Percentiles rank a stretch among this genome's conserved stretches.
phyloP scores from a whole-genome alignment of 2,329 filamentous ascomycete genomes.

The Sclerotinia minor region DNA sequence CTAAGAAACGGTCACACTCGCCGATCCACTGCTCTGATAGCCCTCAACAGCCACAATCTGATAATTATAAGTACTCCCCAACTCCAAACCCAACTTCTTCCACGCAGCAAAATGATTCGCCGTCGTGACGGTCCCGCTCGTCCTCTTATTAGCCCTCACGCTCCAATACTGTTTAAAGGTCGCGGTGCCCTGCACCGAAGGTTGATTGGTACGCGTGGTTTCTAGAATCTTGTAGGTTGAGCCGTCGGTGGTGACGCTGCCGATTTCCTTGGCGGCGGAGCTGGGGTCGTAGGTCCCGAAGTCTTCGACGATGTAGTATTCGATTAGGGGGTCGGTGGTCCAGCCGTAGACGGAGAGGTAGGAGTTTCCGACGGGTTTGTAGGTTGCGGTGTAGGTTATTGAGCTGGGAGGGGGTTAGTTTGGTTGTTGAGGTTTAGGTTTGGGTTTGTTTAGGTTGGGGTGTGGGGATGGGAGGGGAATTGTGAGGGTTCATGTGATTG shows the following conservation, averaged over 20 bases:
- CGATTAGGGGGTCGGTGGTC: constrained; percentile 41
- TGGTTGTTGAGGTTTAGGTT: neutral
- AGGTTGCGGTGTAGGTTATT: constrained; percentile 48
- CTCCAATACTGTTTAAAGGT: constrained; percentile 58
- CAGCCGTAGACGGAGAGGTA: constrained; percentile 62
- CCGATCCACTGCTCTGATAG: constrained; percentile 25
- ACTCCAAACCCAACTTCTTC: constrained; percentile 48
- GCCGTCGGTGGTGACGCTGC: constrained; percentile 53
- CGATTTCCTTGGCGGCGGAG: constrained; percentile 50
- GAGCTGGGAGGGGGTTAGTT: constrained; percentile 29
- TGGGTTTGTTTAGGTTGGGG: neutral
- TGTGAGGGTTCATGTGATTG: too few relatives aligned
- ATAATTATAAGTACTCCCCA: constrained; percentile 48
- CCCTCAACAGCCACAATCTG: constrained; percentile 47
- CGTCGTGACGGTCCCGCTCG: constrained; percentile 52
- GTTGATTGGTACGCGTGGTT: constrained; percentile 43
- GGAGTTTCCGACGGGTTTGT: constrained; percentile 45
- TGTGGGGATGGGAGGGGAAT: too few relatives aligned
- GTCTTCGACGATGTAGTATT: constrained; percentile 56
- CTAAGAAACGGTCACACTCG: constrained; percentile 27
- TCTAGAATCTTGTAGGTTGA: constrained; percentile 51
- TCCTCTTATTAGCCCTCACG: constrained; percentile 52
- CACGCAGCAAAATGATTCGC: constrained; percentile 56
- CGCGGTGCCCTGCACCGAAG: constrained; percentile 51
- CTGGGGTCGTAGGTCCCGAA: constrained; percentile 54